Evolutionary conservation across 2,329 filamentous ascomycete genomes (phyloP).

Genomic region (Byssoonygena ceratinophila): DNA sequence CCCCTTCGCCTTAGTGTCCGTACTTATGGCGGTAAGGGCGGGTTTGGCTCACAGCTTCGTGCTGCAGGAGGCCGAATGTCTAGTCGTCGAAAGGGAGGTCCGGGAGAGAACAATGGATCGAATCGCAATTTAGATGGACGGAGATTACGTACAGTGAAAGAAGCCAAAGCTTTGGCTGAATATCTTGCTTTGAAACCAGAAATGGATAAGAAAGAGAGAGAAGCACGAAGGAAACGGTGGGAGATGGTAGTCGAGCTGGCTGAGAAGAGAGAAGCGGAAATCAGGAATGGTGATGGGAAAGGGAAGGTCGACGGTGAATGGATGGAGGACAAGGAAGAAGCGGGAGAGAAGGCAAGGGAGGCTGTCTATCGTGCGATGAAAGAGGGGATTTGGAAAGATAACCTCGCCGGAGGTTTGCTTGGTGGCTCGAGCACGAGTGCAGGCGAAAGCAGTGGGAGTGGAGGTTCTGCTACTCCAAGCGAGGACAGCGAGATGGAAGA

Average conservation of each 20-base stretch:
- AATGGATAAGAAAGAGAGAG: conserved; percentile 90
- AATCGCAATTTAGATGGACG: conserved; percentile 89
- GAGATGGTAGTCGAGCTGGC: conserved; percentile 77
- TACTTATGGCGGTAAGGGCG: conserved; percentile 87
- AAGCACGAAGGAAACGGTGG: conserved; percentile 70
- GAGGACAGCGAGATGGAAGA: conserved; percentile 33
- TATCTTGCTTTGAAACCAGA: conserved; percentile 93
- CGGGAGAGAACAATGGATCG: conserved; percentile 75
- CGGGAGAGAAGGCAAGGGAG: conserved; percentile 70
- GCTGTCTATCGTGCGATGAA: conserved; percentile 64
- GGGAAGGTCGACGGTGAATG: conserved; percentile 70
- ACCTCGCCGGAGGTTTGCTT: conserved; percentile 31
- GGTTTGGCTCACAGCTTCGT: conserved; percentile 92
- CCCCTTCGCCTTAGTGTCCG: conserved; percentile 70
- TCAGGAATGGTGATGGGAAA: conserved; percentile 58
- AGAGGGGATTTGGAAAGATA: conserved; percentile 41
- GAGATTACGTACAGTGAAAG: conserved; percentile 78
- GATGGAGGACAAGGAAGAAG: conserved; percentile 91
- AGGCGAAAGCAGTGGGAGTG: conserved; percentile 24
- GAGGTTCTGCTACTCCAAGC: conserved; percentile 24
- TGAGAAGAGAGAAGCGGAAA: conserved; percentile 71
- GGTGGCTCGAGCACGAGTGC: conserved; percentile 30
- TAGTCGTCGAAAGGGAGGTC: conserved; percentile 75
- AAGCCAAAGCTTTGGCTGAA: conserved; percentile 89
- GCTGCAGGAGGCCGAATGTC: conserved; percentile 98